phyloP scores from a whole-genome alignment of 2,329 filamentous ascomycete genomes.

The Aureobasidium lini region DNA sequence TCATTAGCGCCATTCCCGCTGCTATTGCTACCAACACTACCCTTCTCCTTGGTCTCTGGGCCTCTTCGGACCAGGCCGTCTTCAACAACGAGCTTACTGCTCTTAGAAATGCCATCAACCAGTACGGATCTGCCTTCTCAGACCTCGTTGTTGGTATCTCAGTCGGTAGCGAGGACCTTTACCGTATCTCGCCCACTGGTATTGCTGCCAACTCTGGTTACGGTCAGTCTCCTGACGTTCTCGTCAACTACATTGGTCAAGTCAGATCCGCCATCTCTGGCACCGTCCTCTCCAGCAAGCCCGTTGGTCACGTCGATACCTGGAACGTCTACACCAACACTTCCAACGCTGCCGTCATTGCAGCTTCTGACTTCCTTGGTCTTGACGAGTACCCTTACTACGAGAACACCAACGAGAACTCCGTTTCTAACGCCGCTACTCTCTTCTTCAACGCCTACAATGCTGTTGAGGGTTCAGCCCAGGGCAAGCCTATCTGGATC shows the following conservation, averaged over 20 bases:
- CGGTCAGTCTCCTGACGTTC: constrained; percentile 54
- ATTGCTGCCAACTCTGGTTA: constrained; percentile 50
- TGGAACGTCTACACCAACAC: constrained; percentile 67
- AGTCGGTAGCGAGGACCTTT: constrained; percentile 72
- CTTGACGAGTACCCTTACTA: constrained; percentile 73
- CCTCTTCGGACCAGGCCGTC: constrained; percentile 53
- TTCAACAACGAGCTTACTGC: constrained; percentile 70
- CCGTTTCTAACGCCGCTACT: constrained; percentile 53
- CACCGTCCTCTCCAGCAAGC: constrained; percentile 46
- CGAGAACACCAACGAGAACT: constrained; percentile 61
- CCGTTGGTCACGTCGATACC: constrained; percentile 81
- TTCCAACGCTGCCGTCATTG: constrained; percentile 63
- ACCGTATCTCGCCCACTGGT: constrained; percentile 42
- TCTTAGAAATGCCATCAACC: constrained; percentile 58
- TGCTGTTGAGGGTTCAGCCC: constrained; percentile 50
- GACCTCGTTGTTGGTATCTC: constrained; percentile 72
- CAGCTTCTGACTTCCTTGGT: constrained; percentile 69
- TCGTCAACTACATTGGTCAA: constrained; percentile 64
- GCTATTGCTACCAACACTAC: constrained; percentile 73
- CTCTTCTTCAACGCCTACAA: constrained; percentile 63
- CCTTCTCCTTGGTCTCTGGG: constrained; percentile 79
- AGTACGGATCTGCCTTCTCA: constrained; percentile 60
- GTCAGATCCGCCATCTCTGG: constrained; percentile 57
- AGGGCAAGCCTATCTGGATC: constrained; percentile 70
- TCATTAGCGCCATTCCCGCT: constrained; percentile 66